phyloP scores from a whole-genome alignment of 2,329 filamentous ascomycete species.

The Colletotrichum sp. region DNA sequence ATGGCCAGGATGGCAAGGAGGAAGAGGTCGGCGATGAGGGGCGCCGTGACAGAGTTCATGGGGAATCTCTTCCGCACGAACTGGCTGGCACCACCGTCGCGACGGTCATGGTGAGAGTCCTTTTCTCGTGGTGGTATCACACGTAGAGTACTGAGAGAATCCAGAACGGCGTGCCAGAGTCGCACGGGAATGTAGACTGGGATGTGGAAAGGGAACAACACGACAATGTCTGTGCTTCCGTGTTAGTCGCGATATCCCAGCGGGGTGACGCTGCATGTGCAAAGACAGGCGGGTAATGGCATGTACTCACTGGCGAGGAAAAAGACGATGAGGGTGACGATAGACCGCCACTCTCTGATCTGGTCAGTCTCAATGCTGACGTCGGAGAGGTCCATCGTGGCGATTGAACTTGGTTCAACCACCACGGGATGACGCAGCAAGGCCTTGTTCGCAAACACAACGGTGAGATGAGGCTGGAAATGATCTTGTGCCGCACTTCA shows the following conservation, averaged over 20 bases:
- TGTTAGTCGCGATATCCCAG: background rate
- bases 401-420: background rate
- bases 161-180: slow-evolving; percentile 49
- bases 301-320: slow-evolving; percentile 71
- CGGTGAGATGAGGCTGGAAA: background rate
- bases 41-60: slow-evolving; percentile 74
- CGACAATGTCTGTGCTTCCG: slow-evolving; percentile 62
- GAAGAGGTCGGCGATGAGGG: slow-evolving; percentile 73
- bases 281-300: background rate
- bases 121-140: slow-evolving; percentile 41
- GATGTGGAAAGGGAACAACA: slow-evolving; percentile 72
- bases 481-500: background rate
- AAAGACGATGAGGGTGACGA: slow-evolving; percentile 73
- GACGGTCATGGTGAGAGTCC: slow-evolving; percentile 26
- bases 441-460: background rate
- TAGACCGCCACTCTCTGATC: slow-evolving; percentile 72
- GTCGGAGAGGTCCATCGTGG: slow-evolving; percentile 25
- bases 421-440: background rate
- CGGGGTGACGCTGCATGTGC: background rate
- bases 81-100: slow-evolving; percentile 28
- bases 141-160: slow-evolving; percentile 47
- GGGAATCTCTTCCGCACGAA: slow-evolving; percentile 63
- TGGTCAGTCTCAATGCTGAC: slow-evolving; percentile 49
- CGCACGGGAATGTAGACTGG: slow-evolving; percentile 63
- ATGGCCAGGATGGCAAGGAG: slow-evolving; percentile 73